Evolutionary conservation across 495 filamentous ascomycete genomes (phyloP).

Genomic region (Penicillium canariense): DNA sequence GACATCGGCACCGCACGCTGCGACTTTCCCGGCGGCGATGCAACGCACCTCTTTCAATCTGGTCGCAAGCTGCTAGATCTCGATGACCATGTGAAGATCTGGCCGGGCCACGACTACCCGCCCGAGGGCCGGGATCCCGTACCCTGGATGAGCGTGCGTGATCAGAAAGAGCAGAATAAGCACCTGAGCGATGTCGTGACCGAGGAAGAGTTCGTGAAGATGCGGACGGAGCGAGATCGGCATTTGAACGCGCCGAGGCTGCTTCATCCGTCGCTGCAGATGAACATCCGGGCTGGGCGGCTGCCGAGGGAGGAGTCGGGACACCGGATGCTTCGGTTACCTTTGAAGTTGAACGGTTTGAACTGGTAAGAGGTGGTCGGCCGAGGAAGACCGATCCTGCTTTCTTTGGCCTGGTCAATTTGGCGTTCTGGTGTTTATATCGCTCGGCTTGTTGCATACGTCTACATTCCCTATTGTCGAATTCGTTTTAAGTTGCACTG

Average conservation of each 20-base stretch:
- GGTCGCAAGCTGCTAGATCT: slow-evolving; percentile 45
- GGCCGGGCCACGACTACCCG: slow-evolving; percentile 53
- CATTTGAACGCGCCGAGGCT: slow-evolving; percentile 48
- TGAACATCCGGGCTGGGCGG: slow-evolving; percentile 56
- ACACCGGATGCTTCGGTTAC: slow-evolving; percentile 42
- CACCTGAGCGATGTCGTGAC: slow-evolving; percentile 44
- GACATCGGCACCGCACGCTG: slow-evolving; percentile 59
- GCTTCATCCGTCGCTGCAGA: slow-evolving; percentile 55
- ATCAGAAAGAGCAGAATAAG: slow-evolving; percentile 51
- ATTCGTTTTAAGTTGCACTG: no score
- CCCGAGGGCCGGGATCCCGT: slow-evolving; percentile 32
- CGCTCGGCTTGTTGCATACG: no score
- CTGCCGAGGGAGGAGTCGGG: slow-evolving; percentile 39
- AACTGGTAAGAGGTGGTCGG: slow-evolving; percentile 19
- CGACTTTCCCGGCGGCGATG: slow-evolving; percentile 59
- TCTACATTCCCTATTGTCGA: not conserved
- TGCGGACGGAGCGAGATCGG: slow-evolving; percentile 48
- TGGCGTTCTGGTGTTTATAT: no score
- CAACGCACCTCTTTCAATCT: slow-evolving; percentile 44
- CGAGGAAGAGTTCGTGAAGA: slow-evolving; percentile 47
- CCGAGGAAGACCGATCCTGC: no score
- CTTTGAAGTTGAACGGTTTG: slow-evolving; percentile 35
- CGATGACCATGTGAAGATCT: slow-evolving; percentile 44
- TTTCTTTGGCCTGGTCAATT: no score
- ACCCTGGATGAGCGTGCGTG: slow-evolving; percentile 47